phyloP scores from a whole-genome alignment of 306 rosid genomes.

The Sesbania bispinosa region DNA sequence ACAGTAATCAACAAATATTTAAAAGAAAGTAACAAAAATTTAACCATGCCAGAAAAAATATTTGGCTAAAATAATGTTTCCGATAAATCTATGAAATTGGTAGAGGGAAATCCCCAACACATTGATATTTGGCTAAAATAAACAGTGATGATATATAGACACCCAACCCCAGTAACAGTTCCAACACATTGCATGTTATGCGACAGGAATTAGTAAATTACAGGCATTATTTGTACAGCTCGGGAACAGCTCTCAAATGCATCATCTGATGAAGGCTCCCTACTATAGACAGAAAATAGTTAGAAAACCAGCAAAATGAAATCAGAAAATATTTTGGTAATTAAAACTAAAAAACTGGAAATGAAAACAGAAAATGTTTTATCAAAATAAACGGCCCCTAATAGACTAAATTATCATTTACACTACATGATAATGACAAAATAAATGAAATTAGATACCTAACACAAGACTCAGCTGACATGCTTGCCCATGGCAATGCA shows the following conservation, averaged over 20 bases:
- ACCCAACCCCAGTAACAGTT: neutral
- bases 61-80: neutral
- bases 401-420: neutral
- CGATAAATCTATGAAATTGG: slow-evolving; percentile 5
- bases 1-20: slow-evolving; percentile 14
- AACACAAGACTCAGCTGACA: slow-evolving; percentile 67
- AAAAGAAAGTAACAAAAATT: slow-evolving; percentile 14
- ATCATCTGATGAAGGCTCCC: slow-evolving; percentile 66
- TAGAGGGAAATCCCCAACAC: neutral
- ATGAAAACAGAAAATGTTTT: too few species aligned
- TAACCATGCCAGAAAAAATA: neutral
- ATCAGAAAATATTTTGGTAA: too few species aligned
- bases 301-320: slow-evolving; percentile 6
- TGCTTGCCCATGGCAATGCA: slow-evolving; percentile 97
- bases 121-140: neutral
- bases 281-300: slow-evolving; percentile 23
- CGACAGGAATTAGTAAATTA: slow-evolving; percentile 34
- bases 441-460: slow-evolving; percentile 42
- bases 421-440: slow-evolving; percentile 3
- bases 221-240: slow-evolving; percentile 87
- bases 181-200: slow-evolving; percentile 1
- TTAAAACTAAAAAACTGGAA: too few species aligned
- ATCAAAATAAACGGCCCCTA: too few species aligned
- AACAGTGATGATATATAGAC: neutral
- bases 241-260: slow-evolving; percentile 88